Conservation (phyloP, 768 basidiomycete species). For the Mycena filopes region DNA sequence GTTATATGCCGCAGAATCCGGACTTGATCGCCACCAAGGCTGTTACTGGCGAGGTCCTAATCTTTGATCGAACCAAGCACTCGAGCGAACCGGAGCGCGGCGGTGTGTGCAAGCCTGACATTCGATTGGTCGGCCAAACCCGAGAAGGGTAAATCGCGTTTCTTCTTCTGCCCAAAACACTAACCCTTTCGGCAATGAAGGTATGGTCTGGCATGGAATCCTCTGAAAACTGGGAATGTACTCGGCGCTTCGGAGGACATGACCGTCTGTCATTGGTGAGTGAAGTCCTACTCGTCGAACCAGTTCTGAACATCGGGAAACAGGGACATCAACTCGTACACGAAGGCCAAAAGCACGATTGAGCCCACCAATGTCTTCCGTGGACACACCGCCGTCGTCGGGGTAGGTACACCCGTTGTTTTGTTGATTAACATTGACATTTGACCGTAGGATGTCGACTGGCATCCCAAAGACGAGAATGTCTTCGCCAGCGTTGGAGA, state of each 20-base stretch:
- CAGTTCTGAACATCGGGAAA: constrained; percentile 3
- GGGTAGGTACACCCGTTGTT: constrained; percentile 62
- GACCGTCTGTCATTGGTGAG: constrained; percentile 94
- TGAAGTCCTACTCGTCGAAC: constrained; percentile 6
- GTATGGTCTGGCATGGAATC: constrained; percentile 95
- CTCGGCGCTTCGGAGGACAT: constrained; percentile 95
- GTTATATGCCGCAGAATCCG: constrained; percentile 99
- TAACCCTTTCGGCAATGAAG: constrained; percentile 51
- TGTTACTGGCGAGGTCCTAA: constrained; percentile 86
- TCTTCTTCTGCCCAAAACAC: not conserved
- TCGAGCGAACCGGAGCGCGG: constrained; percentile 90
- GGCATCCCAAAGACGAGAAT: constrained; percentile 86
- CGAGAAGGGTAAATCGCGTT: constrained; percentile 83
- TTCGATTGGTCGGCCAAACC: constrained; percentile 88
- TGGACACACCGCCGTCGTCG: constrained; percentile 93
- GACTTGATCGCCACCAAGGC: constrained; percentile 97
- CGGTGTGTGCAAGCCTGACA: constrained; percentile 89
- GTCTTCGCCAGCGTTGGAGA: constrained; percentile 96
- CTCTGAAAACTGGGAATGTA: constrained; percentile 82
- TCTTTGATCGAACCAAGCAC: constrained; percentile 99
- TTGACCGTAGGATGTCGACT: constrained; percentile 87
- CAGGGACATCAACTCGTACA: constrained; percentile 94
- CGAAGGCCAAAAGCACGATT: constrained; percentile 79
- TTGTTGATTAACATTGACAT: not conserved
- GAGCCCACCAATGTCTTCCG: constrained; percentile 87